Evolutionary conservation across 2,329 filamentous ascomycete species (phyloP), one percentile per base, ranked within the genome.

Genomic region (Coleophoma eucalyptorum): DNA sequence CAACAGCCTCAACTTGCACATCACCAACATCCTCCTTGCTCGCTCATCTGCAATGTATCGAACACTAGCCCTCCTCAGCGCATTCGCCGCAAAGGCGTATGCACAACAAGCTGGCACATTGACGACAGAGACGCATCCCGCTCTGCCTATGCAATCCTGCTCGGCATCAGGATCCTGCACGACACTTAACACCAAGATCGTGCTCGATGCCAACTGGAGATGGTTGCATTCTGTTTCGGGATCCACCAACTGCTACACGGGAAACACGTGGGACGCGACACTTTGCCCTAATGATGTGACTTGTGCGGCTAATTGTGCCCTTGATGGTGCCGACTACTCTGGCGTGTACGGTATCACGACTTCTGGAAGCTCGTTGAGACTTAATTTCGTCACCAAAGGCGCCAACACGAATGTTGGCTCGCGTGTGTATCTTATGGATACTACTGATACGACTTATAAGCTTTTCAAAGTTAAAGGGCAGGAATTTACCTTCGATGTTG

Each of bases 401-500:
- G 19, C 79, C 54, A 71, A 78, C 60, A 69, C 72, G 58, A 79
- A 79, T 62, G 62, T 79, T 43, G 76, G 76, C 31, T 72, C 81
- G 49, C 79, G 86, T 60, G 72, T 84, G 46, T 89, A 87, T 67
- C 74, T 89, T 56, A 80, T 89, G 73, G 78, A 79, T 59, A 44
- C 42, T 3, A 70, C 75, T 48, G 79, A 81, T 40, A 74, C 72
- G 54, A 79, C 78, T 50, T 89, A 90, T 68, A 72, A 87, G 70
- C 77, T 81, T 65, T 82, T 89, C 69, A 75, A 82, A 55, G 74
- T 88, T 54, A 73, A 83, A 50, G 80, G 80, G 68, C 78, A 85
- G 64, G 86, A 90, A 67, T 84, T 90, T 70, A 84, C 83, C 50
- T 88, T 89, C 55, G 84, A 88, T 52, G 85, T 89, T 34, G 86